These are phyloP conservation scores for Helianthus tuberosus DNA, from an alignment of 129 eudicot genomes.

Conservation along the genomic window DNA sequence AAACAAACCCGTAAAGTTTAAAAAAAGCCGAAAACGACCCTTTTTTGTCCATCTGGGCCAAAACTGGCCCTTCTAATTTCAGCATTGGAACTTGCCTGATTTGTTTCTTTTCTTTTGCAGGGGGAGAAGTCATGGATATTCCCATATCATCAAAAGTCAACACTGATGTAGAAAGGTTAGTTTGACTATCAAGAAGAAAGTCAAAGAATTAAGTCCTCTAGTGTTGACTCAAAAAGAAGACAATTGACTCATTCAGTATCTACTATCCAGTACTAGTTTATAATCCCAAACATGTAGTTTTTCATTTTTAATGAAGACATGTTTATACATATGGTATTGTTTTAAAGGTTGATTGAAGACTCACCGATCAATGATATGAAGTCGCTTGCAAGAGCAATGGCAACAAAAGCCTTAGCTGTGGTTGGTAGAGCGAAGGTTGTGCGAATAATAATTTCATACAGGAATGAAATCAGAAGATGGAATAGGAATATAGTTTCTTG, in stretches of 20 bases:
- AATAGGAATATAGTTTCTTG: conserved; percentile 8
- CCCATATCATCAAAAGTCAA: conserved; percentile 44
- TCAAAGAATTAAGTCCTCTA: conserved; percentile 3
- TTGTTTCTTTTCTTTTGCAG: conserved; percentile 44
- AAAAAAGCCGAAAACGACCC: not conserved
- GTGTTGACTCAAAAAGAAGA: conserved; percentile 11
- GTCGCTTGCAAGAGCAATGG: conserved; percentile 49
- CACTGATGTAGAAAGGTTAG: conserved; percentile 70
- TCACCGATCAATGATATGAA: conserved; percentile 60
- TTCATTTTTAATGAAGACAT: conserved; percentile 17
- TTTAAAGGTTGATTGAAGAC: conserved; percentile 74
- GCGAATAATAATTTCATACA: conserved; percentile 2
- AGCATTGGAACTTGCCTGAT: conserved; percentile 17
- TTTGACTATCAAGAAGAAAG: conserved; percentile 30
- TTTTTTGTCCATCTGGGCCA: not conserved
- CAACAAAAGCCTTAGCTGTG: conserved; percentile 49
- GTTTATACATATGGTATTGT: conserved; percentile 21
- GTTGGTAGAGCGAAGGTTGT: conserved; percentile 73
- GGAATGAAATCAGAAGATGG: conserved; percentile 28
- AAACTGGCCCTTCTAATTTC: conserved; percentile 7
- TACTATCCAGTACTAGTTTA: not conserved
- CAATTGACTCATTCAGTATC: not conserved
- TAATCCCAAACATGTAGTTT: conserved; percentile 16
- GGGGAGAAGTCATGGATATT: conserved; percentile 73
- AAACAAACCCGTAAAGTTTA: not conserved